Base-by-base conservation (phyloP, 2,329 filamentous ascomycete genomes). In the Macroventuria anomochaeta region DNA sequence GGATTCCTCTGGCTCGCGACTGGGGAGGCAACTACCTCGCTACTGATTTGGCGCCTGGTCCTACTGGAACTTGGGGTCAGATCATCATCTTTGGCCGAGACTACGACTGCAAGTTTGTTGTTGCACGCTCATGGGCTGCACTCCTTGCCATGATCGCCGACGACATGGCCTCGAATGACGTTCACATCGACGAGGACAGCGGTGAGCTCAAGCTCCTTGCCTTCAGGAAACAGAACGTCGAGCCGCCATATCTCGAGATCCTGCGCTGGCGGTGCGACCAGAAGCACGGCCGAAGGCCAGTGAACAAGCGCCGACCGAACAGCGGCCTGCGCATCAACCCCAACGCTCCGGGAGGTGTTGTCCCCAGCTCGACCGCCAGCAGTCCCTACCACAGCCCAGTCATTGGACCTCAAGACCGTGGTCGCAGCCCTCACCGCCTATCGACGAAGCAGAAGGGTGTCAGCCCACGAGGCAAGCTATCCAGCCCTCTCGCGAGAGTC, bases 1-100 rank as follows among this genome's bases (percentile, higher is more conserved):
- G 95, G 95, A 97, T 99, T 64, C 93, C 95, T 46, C 81, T 99
- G 28, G 93, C 93, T 53, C 90, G 95, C 64, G 95, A 99, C 75
- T 99, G 95, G 95, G 95, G 95, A 74, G 95, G 95, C 76, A 99
- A 99, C 84, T 96, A 96, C 79, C 82, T 99, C 69, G 93, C 93
- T 15, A 85, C 97, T 39, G 95, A 99, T 75, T 81, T 99, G 53
- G 91, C 93, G 6, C 95, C 95, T 18, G 95, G 95, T 2, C 91
- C 93, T 8, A 84, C 85, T 39, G 95, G 95, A 32, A 89, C 88
- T 73, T 99, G 95, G 93, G 95, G 95, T 47, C 95, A 99, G 74
- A 86, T 99, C 62, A 96, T 99, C 68, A 83, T 99, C 57, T 97
- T 96, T 74, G 95, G 95, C 43, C 91, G 95, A 56, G 95, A 99